Conservation (phyloP, 768 basidiomycete species). For the Hydnomerulius pinastri region DNA sequence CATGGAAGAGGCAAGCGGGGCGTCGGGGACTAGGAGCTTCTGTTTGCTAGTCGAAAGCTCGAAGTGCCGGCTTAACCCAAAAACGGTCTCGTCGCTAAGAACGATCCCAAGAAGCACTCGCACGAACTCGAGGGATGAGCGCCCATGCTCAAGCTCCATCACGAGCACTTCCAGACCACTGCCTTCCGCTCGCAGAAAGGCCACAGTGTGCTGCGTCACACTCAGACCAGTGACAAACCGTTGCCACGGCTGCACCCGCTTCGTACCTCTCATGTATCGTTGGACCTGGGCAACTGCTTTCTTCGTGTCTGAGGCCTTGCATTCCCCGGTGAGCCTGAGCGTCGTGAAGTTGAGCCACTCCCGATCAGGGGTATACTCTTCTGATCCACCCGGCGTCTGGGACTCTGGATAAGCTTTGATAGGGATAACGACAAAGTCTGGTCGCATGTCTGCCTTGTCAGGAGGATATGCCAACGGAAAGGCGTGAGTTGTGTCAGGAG, state of each 20-base stretch:
- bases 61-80: background rate
- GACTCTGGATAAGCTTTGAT: background rate
- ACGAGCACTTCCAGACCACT: constrained; percentile 1
- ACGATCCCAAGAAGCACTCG: background rate
- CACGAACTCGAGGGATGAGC: constrained; percentile 2
- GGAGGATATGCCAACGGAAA: constrained; percentile 1
- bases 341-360: constrained; percentile 4
- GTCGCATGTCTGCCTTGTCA: constrained; percentile 4
- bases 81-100: background rate
- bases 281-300: constrained; percentile 1
- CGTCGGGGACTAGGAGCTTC: too few relatives aligned
- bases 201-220: background rate
- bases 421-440: constrained; percentile 5
- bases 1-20: too few relatives aligned
- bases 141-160: background rate
- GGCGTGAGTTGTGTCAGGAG: background rate
- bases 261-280: constrained; percentile 8
- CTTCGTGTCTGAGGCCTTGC: background rate
- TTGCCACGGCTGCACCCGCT: constrained; percentile 4
- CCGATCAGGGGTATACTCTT: background rate
- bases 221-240: background rate
- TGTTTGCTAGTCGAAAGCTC: too few relatives aligned
- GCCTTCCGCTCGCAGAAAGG: constrained; percentile 1
- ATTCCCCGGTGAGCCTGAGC: background rate
- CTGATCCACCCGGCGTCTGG: background rate